phyloP scores from a whole-genome alignment of 108 stramenopile genomes.

The Cyclostephanos tholiformis region DNA sequence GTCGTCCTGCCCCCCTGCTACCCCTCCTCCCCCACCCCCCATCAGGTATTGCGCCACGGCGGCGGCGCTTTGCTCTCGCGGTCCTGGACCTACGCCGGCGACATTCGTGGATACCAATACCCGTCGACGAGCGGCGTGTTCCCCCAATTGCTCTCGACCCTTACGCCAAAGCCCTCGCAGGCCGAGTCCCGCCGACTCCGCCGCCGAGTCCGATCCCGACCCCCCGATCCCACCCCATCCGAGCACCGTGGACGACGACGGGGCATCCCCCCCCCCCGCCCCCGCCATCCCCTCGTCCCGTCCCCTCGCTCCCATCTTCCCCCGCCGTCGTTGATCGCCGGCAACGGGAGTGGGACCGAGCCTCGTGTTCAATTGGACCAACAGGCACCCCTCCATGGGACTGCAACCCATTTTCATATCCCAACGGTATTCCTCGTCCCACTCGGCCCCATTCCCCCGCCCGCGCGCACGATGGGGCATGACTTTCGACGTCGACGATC shows the following conservation, averaged over 20 bases:
- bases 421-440: constrained; percentile 86
- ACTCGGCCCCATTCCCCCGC: constrained; percentile 58
- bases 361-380: background rate
- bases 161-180: constrained; percentile 47
- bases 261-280: constrained; percentile 8
- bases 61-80: constrained; percentile 42
- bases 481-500: constrained; percentile 12
- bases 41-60: constrained; percentile 55
- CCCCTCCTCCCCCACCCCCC: constrained; percentile 6
- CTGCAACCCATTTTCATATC: constrained; percentile 36
- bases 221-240: constrained; percentile 6
- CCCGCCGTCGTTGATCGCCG: constrained; percentile 58
- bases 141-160: constrained; percentile 41
- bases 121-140: constrained; percentile 18
- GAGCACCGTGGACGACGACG: constrained; percentile 8
- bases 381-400: constrained; percentile 42
- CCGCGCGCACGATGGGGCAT: constrained; percentile 26
- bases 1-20: background rate
- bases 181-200: constrained; percentile 14
- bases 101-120: background rate
- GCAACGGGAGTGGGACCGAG: constrained; percentile 28
- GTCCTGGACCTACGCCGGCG: background rate
- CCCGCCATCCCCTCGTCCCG: constrained; percentile 9
- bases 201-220: constrained; percentile 58
- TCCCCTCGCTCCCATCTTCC: constrained; percentile 13